Conservation (phyloP, 352 stramenopile species). For the Globisporangium abappressorium region DNA sequence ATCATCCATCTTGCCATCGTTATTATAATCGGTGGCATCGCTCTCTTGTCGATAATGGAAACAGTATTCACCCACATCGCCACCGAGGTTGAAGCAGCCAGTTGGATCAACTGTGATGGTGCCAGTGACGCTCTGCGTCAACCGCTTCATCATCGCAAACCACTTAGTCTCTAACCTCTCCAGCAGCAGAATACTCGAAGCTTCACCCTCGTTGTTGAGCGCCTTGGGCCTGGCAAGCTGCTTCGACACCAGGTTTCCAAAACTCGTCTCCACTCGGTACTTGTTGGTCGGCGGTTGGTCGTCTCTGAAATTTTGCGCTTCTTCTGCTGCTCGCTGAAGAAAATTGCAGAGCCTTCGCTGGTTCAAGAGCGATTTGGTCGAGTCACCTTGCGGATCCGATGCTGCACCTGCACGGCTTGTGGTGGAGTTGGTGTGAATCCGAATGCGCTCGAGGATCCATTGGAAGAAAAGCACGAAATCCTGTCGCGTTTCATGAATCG, state of each 20-base stretch:
- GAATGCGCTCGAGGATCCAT: slow-evolving; percentile 63
- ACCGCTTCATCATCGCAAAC: slow-evolving; percentile 26
- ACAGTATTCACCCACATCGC: slow-evolving; percentile 34
- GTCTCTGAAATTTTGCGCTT: slow-evolving; percentile 35
- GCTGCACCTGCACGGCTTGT: not conserved
- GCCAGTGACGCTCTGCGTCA: slow-evolving; percentile 25
- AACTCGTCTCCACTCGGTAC: slow-evolving; percentile 61
- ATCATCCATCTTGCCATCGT: slow-evolving; percentile 1
- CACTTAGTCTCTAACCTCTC: slow-evolving; percentile 40
- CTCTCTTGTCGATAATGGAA: slow-evolving; percentile 29
- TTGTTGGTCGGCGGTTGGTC: slow-evolving; percentile 35
- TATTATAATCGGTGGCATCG: slow-evolving; percentile 12
- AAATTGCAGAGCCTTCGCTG: slow-evolving; percentile 53
- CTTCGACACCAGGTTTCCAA: slow-evolving; percentile 58
- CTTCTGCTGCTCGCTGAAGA: slow-evolving; percentile 38
- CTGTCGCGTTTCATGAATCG: slow-evolving; percentile 50
- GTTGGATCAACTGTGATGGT: slow-evolving; percentile 21
- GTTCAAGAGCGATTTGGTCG: slow-evolving; percentile 54
- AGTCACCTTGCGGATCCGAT: not conserved
- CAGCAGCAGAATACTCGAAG: slow-evolving; percentile 17
- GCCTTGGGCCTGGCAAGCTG: slow-evolving; percentile 14
- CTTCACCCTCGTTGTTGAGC: not conserved
- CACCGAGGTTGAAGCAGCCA: slow-evolving; percentile 32
- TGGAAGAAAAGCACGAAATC: slow-evolving; percentile 64
- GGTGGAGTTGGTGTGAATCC: slow-evolving; percentile 47